Percentiles rank a stretch among this genome's conserved stretches.
These are phyloP conservation scores for Paramecium octaurelia DNA, from an alignment of 73 alveolate genomes.

Conservation along the genomic window DNA sequence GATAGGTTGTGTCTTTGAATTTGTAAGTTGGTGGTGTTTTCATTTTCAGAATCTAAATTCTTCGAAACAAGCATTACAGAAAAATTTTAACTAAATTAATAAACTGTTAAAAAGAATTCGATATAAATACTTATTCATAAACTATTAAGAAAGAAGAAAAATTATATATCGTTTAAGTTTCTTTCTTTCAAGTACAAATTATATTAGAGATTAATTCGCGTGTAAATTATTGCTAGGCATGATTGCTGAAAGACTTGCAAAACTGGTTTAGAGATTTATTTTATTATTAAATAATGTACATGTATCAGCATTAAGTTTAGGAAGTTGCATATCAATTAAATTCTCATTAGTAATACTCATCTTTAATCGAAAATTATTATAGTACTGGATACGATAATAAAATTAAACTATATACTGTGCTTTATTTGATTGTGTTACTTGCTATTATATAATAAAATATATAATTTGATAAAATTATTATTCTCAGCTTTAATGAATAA, in stretches of 20 bases:
- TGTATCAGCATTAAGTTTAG: neutral
- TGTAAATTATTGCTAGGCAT: neutral
- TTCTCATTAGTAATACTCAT: too few species aligned
- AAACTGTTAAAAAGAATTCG: neutral
- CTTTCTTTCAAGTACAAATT: neutral
- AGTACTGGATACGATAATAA: neutral
- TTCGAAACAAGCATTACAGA: neutral
- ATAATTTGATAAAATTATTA: neutral
- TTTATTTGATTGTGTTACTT: neutral
- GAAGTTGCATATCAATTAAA: neutral
- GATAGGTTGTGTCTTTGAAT: neutral
- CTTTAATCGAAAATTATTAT: neutral
- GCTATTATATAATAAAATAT: neutral
- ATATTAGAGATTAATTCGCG: neutral
- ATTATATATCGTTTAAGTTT: neutral
- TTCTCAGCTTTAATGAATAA: neutral
- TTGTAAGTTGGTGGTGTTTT: neutral
- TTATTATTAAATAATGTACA: neutral
- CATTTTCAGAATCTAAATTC: neutral
- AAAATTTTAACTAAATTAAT: neutral
- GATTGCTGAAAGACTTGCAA: neutral
- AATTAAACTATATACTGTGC: too few species aligned
- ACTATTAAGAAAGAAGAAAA: neutral
- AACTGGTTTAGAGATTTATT: neutral
- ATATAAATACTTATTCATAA: neutral